These are phyloP conservation scores for Aotearoamyces nothofagi DNA, from an alignment of 2,329 filamentous ascomycete genomes.

Conservation along the genomic window DNA sequence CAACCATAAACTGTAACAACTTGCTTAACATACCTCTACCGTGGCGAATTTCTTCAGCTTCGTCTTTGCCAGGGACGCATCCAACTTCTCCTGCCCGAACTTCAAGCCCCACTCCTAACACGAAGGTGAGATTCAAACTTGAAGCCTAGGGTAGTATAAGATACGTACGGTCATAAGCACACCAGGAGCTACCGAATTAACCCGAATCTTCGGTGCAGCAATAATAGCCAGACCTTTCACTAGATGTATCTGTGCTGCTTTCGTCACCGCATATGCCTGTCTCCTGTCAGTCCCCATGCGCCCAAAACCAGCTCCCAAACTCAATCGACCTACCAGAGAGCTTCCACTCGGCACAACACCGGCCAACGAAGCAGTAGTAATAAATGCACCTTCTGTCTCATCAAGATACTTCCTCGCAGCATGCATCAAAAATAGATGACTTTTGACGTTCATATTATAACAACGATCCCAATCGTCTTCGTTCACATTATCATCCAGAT, in stretches of 20 bases:
- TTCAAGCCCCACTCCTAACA: conserved; percentile 47
- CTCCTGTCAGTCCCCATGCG: neutral
- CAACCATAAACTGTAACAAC: neutral
- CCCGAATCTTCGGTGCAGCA: conserved; percentile 34
- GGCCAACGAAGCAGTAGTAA: conserved; percentile 47
- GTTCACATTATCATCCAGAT: conserved; percentile 30
- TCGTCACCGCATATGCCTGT: conserved; percentile 57
- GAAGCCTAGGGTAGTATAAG: too few species aligned
- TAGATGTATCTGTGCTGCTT: conserved; percentile 49
- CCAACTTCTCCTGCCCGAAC: conserved; percentile 41
- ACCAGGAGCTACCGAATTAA: conserved; percentile 39
- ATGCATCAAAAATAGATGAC: conserved; percentile 40
- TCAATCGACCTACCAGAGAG: conserved; percentile 31
- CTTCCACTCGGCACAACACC: conserved; percentile 46
- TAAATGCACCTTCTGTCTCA: conserved; percentile 39
- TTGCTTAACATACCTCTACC: conserved; percentile 25
- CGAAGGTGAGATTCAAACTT: neutral
- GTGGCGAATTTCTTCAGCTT: conserved; percentile 43
- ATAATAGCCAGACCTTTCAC: conserved; percentile 33
- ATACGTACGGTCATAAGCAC: conserved; percentile 24
- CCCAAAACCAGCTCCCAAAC: too few species aligned
- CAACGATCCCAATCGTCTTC: conserved; percentile 41
- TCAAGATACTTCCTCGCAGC: conserved; percentile 36
- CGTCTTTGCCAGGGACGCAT: conserved; percentile 35
- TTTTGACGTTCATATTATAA: conserved; percentile 44